Conservation (phyloP, 768 basidiomycete genomes). For the Amanita thiersii region DNA sequence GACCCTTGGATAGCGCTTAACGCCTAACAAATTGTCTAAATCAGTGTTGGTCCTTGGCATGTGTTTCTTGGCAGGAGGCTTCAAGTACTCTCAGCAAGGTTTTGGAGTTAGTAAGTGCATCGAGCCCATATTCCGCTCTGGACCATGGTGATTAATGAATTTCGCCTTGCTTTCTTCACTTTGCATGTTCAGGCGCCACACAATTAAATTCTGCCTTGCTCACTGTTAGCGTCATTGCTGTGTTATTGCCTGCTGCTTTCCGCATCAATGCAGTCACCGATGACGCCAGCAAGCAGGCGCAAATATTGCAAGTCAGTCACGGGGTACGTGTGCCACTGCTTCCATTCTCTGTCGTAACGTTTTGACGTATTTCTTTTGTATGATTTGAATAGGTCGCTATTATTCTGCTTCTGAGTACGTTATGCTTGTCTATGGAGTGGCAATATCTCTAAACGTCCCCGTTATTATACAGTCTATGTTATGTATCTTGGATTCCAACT, state of each 20-base stretch:
- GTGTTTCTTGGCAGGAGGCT: constrained; percentile 85
- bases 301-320: constrained; percentile 62
- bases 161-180: too few species aligned
- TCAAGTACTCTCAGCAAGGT: constrained; percentile 72
- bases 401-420: constrained; percentile 67
- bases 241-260: constrained; percentile 76
- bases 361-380: not conserved
- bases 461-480: constrained; percentile 54
- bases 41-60: constrained; percentile 78
- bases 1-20: too few species aligned
- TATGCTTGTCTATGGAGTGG: not conserved
- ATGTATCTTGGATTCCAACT: constrained; percentile 78
- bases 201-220: constrained; percentile 72
- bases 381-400: constrained; percentile 75
- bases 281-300: constrained; percentile 22
- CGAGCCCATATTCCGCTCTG: too few species aligned
- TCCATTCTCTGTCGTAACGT: not conserved
- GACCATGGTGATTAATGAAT: too few species aligned
- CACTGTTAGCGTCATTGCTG: constrained; percentile 71
- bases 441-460: constrained; percentile 10
- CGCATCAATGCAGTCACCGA: constrained; percentile 40
- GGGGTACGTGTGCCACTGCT: constrained; percentile 40
- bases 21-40: too few species aligned
- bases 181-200: constrained; percentile 49
- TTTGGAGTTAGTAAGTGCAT: constrained; percentile 65